Evolutionary conservation across 805 yeast species (phyloP), one percentile per base, ranked within the genome.

Genomic region (Metschnikowia baotianmanensis): DNA sequence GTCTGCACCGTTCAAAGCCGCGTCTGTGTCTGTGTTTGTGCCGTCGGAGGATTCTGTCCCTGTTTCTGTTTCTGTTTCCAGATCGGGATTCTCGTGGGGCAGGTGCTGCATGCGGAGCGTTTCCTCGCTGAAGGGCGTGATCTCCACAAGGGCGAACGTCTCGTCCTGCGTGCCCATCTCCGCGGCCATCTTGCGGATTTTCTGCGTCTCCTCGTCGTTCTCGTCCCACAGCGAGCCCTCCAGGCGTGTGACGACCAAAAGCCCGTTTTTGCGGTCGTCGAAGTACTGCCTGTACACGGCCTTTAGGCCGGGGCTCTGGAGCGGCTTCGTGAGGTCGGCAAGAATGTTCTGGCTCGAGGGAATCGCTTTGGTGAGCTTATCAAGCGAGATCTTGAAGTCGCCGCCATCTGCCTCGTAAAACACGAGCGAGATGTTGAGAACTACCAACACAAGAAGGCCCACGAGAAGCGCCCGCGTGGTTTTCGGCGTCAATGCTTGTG

Each of bases 191-290:
- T 33, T 13, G 27, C 24, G 36, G 33, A 41, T 18, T 28, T 15
- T 34, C 16, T 11, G 28, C 19, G 51, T 47, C 19, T 42, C 44
- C 16, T 20, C 17, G 22, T 45, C 49, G n/a, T 32, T 26, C 9
- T 36, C 40, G 24, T 38, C 48, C 36, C 44, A 38, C 17, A 20
- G 17, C 7, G 27, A 26, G 8, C 46, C 42, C 16, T 13, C 34
- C 40, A 37, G 43, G 26, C 35, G 35, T 6, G 31, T 20, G 12
- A 45, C 40, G 20, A 46, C 51, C 34, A 45, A 16, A 17, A 47
- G 29, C 3, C 51, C 51, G 22, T 45, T 38, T 10, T 22, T 19
- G 7, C 49, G 31, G 30, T 45, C 51, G 38, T 47, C 51, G n/a
- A 15, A 31, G 31, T 47, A 47, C 17, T 31, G 25, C 15, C 49